These are phyloP conservation scores for Escallonia herrerae DNA, from an alignment of 129 eudicot genomes.

Conservation along the genomic window DNA sequence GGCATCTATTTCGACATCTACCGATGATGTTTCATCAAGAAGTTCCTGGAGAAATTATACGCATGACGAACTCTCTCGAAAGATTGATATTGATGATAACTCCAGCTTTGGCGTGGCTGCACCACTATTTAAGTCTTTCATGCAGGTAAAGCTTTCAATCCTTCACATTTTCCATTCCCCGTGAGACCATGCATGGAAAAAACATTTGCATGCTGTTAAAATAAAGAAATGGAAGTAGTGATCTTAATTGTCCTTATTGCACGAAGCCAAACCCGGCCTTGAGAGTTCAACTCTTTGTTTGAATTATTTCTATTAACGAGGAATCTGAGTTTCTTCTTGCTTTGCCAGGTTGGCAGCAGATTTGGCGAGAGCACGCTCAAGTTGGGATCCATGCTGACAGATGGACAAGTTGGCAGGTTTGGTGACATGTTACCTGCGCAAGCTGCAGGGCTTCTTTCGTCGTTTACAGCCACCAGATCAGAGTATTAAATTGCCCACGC, in stretches of 20 bases:
- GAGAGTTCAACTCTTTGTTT: too few relatives aligned
- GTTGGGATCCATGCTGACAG: constrained; percentile 86
- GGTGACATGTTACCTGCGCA: constrained; percentile 97
- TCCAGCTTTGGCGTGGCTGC: constrained; percentile 86
- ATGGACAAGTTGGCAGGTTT: constrained; percentile 89
- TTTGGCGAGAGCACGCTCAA: constrained; percentile 94
- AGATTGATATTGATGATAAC: constrained; percentile 53
- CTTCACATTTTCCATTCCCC: constrained; percentile 9
- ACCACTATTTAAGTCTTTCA: constrained; percentile 86
- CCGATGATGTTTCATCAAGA: constrained; percentile 67
- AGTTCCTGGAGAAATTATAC: constrained; percentile 71
- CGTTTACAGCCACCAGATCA: constrained; percentile 68
- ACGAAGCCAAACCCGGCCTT: too few relatives aligned
- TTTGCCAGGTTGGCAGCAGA: constrained; percentile 86
- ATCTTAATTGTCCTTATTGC: not conserved
- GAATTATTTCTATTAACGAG: too few relatives aligned
- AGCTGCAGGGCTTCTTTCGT: constrained; percentile 94
- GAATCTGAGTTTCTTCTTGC: constrained; percentile 5
- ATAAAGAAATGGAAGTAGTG: not conserved
- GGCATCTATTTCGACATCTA: constrained; percentile 56
- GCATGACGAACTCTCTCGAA: constrained; percentile 52
- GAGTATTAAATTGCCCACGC: constrained; percentile 25
- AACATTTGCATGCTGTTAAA: too few relatives aligned
- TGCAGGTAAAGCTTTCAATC: constrained; percentile 55
- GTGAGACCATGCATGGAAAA: not conserved